Evolutionary conservation across 352 stramenopile species (phyloP).

Genomic region (Peronospora farinosa): DNA sequence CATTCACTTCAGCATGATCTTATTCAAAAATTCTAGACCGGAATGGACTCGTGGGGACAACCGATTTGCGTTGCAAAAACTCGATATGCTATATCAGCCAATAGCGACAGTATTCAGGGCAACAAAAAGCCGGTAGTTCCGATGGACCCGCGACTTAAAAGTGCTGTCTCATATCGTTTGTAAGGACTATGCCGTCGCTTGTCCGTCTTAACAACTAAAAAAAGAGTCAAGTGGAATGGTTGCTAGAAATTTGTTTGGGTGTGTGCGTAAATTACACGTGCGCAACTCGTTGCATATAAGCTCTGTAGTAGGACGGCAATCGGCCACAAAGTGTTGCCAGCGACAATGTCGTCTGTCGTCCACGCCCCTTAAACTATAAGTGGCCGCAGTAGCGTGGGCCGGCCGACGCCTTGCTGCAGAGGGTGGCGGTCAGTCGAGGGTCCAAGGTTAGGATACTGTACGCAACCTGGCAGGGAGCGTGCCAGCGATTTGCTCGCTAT

Average conservation of each 20-base stretch:
- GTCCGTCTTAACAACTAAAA: background rate
- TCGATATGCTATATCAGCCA: background rate
- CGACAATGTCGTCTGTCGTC: constrained; percentile 5
- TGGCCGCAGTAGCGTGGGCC: too few relatives aligned
- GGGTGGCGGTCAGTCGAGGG: background rate
- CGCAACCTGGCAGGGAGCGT: background rate
- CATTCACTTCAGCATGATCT: background rate
- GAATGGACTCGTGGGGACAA: background rate
- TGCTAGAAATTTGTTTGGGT: background rate
- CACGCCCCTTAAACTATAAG: constrained; percentile 4
- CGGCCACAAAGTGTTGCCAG: constrained; percentile 6
- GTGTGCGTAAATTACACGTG: background rate
- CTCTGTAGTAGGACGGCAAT: background rate
- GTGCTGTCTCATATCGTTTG: constrained; percentile 15
- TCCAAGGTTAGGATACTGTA: constrained; percentile 17
- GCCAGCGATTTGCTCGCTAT: constrained; percentile 3
- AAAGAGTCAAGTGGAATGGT: constrained; percentile 12
- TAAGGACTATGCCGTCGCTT: constrained; percentile 8
- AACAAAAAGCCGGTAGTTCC: background rate
- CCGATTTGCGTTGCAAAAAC: background rate
- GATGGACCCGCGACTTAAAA: constrained; percentile 3
- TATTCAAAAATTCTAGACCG: background rate
- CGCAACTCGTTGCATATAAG: constrained; percentile 5
- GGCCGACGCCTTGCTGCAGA: background rate
- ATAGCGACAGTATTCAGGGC: background rate